Base-by-base conservation (phyloP, 805 yeast species). In the Metschnikowia aberdeeniae region DNA sequence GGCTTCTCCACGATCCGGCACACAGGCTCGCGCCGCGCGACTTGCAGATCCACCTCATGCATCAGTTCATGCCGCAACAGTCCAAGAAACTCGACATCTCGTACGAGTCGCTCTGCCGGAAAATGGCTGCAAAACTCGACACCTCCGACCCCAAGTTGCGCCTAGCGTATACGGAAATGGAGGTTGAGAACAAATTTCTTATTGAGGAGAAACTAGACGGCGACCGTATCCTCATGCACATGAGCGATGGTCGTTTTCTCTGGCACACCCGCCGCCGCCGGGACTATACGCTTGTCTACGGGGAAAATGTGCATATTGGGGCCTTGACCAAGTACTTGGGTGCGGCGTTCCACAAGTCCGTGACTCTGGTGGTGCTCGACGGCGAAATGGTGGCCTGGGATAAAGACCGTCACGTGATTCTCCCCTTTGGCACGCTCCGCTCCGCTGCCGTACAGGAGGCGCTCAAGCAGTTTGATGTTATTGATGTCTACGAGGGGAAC, bases 351-450 rank as follows among this genome's bases (percentile, higher is more conserved):
- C 60, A 70, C 7, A 64, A 63, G 5, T 64, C 57, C 29, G 66
- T 78, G 5, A 59, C 61, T 6, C 60, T 63, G 52, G 51, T 70
- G 19, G 72, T 85, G 5, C 57, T 92, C 4, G 99, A 92, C 65
- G 97, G 98, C 0, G 99, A 92, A 63, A 87, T 92, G 92, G 82
- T 92, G 1, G 88, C 95, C 0, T 89, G 80, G 75, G 96, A 90
- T 62, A 78, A 79, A 43, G 68, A 63, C 37, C 64, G 72, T 45
- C 60, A 76, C 30, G 66, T 67, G 1, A 71, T 88, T 4, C 66
- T 89, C 19, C 95, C 97, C 0, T 88, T 88, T 67, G 95, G 95
- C 0, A 76, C 86, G 1, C 75, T 93, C 26, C 86, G 86, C 58
- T 73, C 84, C 5, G 76, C 86, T 12, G 92, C 92, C 0, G 58